phyloP scores from a whole-genome alignment of 176 grass and related monocot species.

The Zea mays region Zm-B73-REFERENCE-NAM-5.0 NC_050103.1:159055501-159056000 shows the following conservation, averaged over 20 bases:
- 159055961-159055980: slow-evolving; percentile 72
- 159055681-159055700: background rate
- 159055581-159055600: slow-evolving; percentile 1
- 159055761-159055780: slow-evolving; percentile 47
- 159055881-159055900: slow-evolving; percentile 16
- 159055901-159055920: background rate
- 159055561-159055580: slow-evolving; percentile 7
- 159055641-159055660: slow-evolving; percentile 7
- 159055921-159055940: slow-evolving; percentile 22
- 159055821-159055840: slow-evolving; percentile 96
- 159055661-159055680: background rate
- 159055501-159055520: background rate
- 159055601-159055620: background rate
- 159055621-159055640: background rate
- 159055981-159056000: slow-evolving; percentile 77
- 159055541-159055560: background rate
- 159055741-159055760: slow-evolving; percentile 9
- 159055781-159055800: slow-evolving; percentile 88
- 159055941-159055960: slow-evolving; percentile 64
- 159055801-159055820: slow-evolving; percentile 89
- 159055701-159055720: background rate
- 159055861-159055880: slow-evolving; percentile 65
- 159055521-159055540: background rate
- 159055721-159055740: background rate
- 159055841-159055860: slow-evolving; percentile 63